Evolutionary conservation across 768 basidiomycete genomes (phyloP), one percentile per base, ranked within the genome.

Genomic region (Nidularia sp.): DNA sequence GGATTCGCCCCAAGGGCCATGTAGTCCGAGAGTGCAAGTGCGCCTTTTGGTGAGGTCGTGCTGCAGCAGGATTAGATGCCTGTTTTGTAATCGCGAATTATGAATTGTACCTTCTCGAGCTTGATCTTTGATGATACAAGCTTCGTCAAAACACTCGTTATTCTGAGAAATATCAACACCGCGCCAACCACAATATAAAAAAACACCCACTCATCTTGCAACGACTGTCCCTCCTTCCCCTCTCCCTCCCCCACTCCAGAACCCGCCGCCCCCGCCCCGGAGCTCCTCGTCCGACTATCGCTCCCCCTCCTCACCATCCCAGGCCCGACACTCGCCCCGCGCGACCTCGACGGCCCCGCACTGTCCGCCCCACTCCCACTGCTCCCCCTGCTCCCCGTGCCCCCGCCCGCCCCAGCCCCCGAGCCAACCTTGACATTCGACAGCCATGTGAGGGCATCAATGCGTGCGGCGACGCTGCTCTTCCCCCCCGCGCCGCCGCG

Each of bases 1-100:
- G 0, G 79, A 81, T 51, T 87, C 88, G n/a, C 90, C 92, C 93
- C 93, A 95, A 2, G 93, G 93, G 2, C 91, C 91, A 56, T 91
- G 84, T 42, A 98, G 71, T 3, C 92, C 90, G 45, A 97, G 75
- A 1, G 92, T 93, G 58, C 91, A 90, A 10, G 84, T 87, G 7
- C 92, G 83, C 58, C 79, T 84, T 63, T 87, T 88, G 6, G 76
- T 74, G 36, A 88, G 70, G 50, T 89, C 87, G 44, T 83, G 81
- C 85, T 88, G 56, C 2, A 47, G 57, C 12, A 18, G 5, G 52
- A 57, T 33, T 8, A 41, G 33, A 12, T 60, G 48, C 33, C n/a
- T 45, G 5, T 32, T n/a, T 10, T 34, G 32, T 13, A 42, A 35
- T 4, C 44, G 33, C 45, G 15, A 5, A 41, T 12, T 18, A 41